A percentile compares a stretch with the other conserved stretches of the same genome.
These are phyloP conservation scores for Niveomyces coronatus DNA, from an alignment of 2,329 filamentous ascomycete genomes.

Conservation along the genomic window DNA sequence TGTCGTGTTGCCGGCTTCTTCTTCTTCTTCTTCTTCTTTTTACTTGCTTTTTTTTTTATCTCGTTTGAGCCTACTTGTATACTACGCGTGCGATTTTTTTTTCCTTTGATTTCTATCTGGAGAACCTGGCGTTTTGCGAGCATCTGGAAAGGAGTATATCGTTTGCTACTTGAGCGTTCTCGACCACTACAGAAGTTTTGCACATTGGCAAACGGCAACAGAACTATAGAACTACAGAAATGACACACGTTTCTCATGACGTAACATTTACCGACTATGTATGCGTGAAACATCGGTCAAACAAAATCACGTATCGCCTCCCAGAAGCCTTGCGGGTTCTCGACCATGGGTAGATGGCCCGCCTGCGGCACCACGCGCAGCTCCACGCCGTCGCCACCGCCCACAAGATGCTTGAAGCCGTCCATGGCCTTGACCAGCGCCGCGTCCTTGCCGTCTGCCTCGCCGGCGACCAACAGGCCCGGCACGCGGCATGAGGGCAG, in stretches of 20 bases:
- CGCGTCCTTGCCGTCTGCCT: conserved; percentile 58
- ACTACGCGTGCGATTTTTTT: too few species aligned
- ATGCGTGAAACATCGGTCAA: conserved; percentile 13
- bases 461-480: conserved; percentile 61
- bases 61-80: too few species aligned
- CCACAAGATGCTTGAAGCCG: conserved; percentile 52
- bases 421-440: conserved; percentile 72
- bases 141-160: too few species aligned
- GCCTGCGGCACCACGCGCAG: conserved; percentile 58
- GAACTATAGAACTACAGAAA: background rate
- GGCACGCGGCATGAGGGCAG: conserved; percentile 46
- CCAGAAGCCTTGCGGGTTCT: conserved; percentile 60
- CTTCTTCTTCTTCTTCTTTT: too few species aligned
- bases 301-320: conserved; percentile 51
- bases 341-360: conserved; percentile 78
- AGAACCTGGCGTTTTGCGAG: too few species aligned
- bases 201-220: too few species aligned
- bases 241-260: background rate
- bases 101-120: too few species aligned
- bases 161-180: background rate
- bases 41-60: too few species aligned
- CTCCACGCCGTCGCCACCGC: conserved; percentile 40
- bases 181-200: too few species aligned
- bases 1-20: too few species aligned
- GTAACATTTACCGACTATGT: conserved; percentile 1